Evolutionary conservation across 1,284 basidiomycete genomes (phyloP), one percentile per base, ranked within the genome.

Genomic region (Mycosarcoma maydis): DNA sequence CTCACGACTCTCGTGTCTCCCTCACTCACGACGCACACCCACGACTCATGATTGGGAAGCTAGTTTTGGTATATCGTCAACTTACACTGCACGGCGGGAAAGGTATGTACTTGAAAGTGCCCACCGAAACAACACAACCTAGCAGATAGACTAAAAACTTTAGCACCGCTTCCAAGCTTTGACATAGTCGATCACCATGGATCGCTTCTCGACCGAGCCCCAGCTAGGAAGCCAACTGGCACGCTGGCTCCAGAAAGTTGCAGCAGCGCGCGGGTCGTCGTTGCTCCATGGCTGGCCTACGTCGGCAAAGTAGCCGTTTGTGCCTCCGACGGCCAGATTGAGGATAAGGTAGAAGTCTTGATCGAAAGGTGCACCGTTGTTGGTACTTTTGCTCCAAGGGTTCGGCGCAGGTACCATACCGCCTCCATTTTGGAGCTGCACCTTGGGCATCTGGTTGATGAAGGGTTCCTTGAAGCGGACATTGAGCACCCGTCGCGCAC

Each of bases 261-360:
- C 14, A 17, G 34, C 17, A 17, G 34, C 34, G 34, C 3, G 10
- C 10, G 34, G 34, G n/a, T 36, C 34, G 17, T 36, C 34, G 34
- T 36, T 36, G 34, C 34, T 36, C 34, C 34, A 36, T 2, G 34
- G 34, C 34, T 36, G 34, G 8, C 34, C 34, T 6, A 14, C 17
- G 20, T 39, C 37, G 11, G 32, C 9, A 86, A 93, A 94, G 90
- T 90, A 93, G n/a, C 92, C 92, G 75, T 89, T 91, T 27, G 90
- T 92, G 6, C 90, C 90, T 4, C 92, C 92, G 17, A 88, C 90
- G 9, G 89, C 91, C 45, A 93, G 86, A 80, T 91, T 86, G 75
- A 93, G 83, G 68, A 92, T 88, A 36, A 94, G 83, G 83, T 91
- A 92, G 83, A 93, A 93, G 11, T 86, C 90, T 83, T 92, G 88